These are phyloP conservation scores for Solanum sitiens DNA, from an alignment of 257 asterid species.

Conservation along the genomic window DNA sequence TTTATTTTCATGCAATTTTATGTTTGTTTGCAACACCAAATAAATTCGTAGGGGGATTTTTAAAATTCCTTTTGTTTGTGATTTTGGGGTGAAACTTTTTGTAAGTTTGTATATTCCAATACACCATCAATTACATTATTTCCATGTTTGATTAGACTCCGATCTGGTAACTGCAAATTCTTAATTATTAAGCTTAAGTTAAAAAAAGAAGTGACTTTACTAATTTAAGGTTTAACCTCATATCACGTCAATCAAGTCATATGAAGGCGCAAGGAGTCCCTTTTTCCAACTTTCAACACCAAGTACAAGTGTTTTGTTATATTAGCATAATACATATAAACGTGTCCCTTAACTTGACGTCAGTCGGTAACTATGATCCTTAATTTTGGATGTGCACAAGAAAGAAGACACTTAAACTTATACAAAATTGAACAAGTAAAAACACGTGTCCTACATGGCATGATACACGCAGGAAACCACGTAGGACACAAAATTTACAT, in stretches of 20 bases:
- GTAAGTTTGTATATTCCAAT: neutral
- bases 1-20: neutral
- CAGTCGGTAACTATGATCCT: too few species aligned
- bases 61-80: neutral
- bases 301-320: too few species aligned
- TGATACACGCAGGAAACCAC: too few species aligned
- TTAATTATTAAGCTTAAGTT: neutral
- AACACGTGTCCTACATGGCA: too few species aligned
- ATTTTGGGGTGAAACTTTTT: neutral
- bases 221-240: neutral
- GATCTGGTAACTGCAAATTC: neutral
- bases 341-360: too few species aligned
- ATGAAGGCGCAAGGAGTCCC: too few species aligned
- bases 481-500: too few species aligned
- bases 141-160: neutral
- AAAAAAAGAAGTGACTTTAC: neutral
- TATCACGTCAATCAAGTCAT: neutral
- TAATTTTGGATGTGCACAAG: too few species aligned
- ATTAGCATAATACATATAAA: too few species aligned
- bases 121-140: neutral
- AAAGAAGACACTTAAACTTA: too few species aligned
- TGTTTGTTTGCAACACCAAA: neutral
- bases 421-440: too few species aligned
- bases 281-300: too few species aligned
- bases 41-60: neutral